Evolutionary conservation across 2,329 filamentous ascomycete genomes (phyloP), one percentile per base, ranked within the genome.

Genomic region (Colletotrichum ledebouriae): DNA sequence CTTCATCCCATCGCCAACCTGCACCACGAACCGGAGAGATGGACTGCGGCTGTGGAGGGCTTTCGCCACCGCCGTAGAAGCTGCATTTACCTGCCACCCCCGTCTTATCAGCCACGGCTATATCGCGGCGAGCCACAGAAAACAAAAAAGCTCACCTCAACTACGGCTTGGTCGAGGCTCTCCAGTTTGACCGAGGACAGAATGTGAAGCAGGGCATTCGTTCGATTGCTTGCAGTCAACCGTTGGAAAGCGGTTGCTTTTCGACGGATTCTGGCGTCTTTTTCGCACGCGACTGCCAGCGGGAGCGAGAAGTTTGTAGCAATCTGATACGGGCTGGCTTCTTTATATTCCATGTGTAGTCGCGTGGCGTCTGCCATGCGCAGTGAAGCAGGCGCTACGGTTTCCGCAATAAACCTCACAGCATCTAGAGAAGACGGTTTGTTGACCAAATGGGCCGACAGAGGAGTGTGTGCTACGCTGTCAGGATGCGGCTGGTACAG

Each of bases 251-350:
- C 9, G 37, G 13, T 4, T 41, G 37, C 37, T 41, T 5, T 41
- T 2, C 37, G 37, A 41, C 37, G 4, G 37, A 41, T 3, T 5
- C 5, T 41, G 37, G 37, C 3, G 9, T 17, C 22, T 5, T 49
- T 17, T 11, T 20, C 46, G 22, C 46, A 49, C 46, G 46, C 46
- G 22, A n/a, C 46, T 25, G 15, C 17, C 22, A 20, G 46, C 46
- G 46, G 22, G 46, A 49, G 46, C n/a, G 46, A 20, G 46, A 6
- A 49, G 13, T 49, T 49, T 20, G 17, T 49, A n/a, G 46, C 46
- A 49, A 49, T 49, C 15, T 49, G 46, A 49, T 20, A 49, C 22
- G 46, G 46, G 22, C 46, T 49, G 46, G 46, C 15, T n/a, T n/a
- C n/a, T n/a, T 49, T n/a, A 49, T 49, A 11, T 49, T n/a, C n/a